Conservation (phyloP, 2,329 filamentous ascomycete species). For the Cladobotryum protrusum region DNA sequence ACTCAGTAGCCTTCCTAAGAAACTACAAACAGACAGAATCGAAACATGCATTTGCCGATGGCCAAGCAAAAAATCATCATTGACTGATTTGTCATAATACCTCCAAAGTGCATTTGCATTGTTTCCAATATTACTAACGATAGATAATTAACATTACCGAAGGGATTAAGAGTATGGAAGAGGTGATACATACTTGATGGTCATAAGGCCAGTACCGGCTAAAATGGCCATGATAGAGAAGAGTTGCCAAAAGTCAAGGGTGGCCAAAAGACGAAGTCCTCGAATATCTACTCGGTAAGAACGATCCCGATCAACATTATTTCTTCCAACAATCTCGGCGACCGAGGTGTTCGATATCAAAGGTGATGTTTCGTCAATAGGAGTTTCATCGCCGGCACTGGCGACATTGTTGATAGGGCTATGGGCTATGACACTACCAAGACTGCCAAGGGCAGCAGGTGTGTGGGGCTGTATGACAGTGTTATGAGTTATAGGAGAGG, state of each 20-base stretch:
- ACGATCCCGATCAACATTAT: slow-evolving; percentile 63
- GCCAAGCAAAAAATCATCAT: slow-evolving; percentile 67
- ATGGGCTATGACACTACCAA: background rate
- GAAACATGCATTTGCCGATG: slow-evolving; percentile 90
- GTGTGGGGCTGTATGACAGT: slow-evolving; percentile 1
- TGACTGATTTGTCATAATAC: slow-evolving; percentile 68
- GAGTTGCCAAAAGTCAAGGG: slow-evolving; percentile 82
- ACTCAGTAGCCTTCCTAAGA: slow-evolving; percentile 70
- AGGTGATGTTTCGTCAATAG: slow-evolving; percentile 70
- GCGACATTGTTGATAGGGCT: background rate
- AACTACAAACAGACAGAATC: slow-evolving; percentile 84
- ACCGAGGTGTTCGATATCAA: slow-evolving; percentile 62
- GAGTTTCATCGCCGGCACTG: slow-evolving; percentile 27
- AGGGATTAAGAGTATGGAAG: background rate
- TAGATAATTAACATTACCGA: background rate
- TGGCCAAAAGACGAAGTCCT: slow-evolving; percentile 66
- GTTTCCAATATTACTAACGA: slow-evolving; percentile 82
- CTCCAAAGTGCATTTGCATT: slow-evolving; percentile 83
- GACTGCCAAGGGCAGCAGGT: background rate
- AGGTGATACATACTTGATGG: slow-evolving; percentile 75
- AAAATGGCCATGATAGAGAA: slow-evolving; percentile 85
- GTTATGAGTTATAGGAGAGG: background rate
- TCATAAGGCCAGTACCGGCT: slow-evolving; percentile 93
- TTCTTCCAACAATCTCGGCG: slow-evolving; percentile 46
- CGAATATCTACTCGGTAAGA: slow-evolving; percentile 86